phyloP scores from a whole-genome alignment of 495 filamentous ascomycete species.

The Daldinia caldariorum region DNA sequence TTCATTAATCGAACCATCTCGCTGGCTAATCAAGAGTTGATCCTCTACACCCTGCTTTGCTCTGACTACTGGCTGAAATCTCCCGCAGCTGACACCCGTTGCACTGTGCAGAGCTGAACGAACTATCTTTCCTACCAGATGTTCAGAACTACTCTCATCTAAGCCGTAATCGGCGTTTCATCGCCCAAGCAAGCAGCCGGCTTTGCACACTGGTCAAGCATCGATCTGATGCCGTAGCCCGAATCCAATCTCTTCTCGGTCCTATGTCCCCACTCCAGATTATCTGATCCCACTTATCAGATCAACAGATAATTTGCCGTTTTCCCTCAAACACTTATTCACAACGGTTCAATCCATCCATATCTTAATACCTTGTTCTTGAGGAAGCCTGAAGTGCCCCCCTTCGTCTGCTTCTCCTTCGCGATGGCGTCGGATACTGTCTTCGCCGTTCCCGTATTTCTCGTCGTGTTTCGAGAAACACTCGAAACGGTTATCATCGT shows the following conservation, averaged over 20 bases:
- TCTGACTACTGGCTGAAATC: neutral
- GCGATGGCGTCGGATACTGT: slow-evolving; percentile 62
- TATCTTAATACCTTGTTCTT: neutral
- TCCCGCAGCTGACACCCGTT: neutral
- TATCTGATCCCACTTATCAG: slow-evolving; percentile 47
- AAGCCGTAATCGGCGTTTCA: slow-evolving; percentile 8
- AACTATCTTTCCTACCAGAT: neutral
- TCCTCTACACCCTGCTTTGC: too few species aligned
- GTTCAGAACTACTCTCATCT: neutral
- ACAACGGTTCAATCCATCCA: neutral
- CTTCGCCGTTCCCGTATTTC: slow-evolving; percentile 79
- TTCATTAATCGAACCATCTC: slow-evolving; percentile 35
- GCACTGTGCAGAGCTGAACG: slow-evolving; percentile 4
- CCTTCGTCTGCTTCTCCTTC: slow-evolving; percentile 17
- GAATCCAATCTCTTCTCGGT: neutral
- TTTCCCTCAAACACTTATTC: slow-evolving; percentile 6
- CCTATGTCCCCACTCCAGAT: slow-evolving; percentile 27
- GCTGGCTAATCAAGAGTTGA: too few species aligned
- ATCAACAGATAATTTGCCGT: slow-evolving; percentile 42
- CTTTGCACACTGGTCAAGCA: neutral
- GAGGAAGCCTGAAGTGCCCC: slow-evolving; percentile 3
- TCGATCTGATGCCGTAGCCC: neutral
- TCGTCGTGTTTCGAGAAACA: slow-evolving; percentile 86
- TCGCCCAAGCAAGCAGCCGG: slow-evolving; percentile 1
- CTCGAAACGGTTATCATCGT: slow-evolving; percentile 84